phyloP scores from a whole-genome alignment of 1,284 basidiomycete species.

The Sanghuangporus baumii region DNA sequence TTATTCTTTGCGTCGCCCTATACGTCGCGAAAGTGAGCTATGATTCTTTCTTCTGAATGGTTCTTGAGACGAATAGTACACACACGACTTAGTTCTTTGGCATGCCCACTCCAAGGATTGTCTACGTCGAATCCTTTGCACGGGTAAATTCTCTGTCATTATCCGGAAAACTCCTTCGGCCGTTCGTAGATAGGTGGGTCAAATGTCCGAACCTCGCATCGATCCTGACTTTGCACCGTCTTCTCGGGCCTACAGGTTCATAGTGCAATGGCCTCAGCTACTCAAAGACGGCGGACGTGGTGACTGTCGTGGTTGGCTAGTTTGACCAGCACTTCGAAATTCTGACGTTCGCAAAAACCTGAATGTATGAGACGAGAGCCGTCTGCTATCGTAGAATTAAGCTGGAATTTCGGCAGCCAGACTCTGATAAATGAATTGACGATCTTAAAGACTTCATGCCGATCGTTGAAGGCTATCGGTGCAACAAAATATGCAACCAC shows the following conservation, averaged over 20 bases:
- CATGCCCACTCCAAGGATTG: slow-evolving; percentile 62
- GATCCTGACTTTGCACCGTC: neutral
- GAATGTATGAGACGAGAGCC: too few relatives aligned
- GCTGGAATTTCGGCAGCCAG: too few relatives aligned
- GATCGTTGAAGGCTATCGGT: too few relatives aligned
- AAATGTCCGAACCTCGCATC: slow-evolving; percentile 5
- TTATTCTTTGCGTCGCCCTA: slow-evolving; percentile 70
- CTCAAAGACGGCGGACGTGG: slow-evolving; percentile 35
- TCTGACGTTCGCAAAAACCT: neutral
- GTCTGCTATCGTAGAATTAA: too few relatives aligned
- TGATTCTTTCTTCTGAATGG: neutral
- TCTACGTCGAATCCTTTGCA: slow-evolving; percentile 96
- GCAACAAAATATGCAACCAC: too few relatives aligned
- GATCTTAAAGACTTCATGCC: too few relatives aligned
- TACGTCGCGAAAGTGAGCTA: slow-evolving; percentile 70
- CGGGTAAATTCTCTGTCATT: slow-evolving; percentile 80
- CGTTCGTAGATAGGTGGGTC: slow-evolving; percentile 72
- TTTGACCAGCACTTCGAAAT: slow-evolving; percentile 31
- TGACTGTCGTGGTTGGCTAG: slow-evolving; percentile 59
- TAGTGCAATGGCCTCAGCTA: slow-evolving; percentile 82
- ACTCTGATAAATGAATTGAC: too few relatives aligned
- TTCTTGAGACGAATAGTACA: neutral
- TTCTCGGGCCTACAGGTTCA: slow-evolving; percentile 46
- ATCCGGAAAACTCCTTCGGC: slow-evolving; percentile 77
- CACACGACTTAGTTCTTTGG: slow-evolving; percentile 59